Evolutionary conservation across 208 protist genomes (phyloP).

Genomic region (Wallacemonas sp.): DNA sequence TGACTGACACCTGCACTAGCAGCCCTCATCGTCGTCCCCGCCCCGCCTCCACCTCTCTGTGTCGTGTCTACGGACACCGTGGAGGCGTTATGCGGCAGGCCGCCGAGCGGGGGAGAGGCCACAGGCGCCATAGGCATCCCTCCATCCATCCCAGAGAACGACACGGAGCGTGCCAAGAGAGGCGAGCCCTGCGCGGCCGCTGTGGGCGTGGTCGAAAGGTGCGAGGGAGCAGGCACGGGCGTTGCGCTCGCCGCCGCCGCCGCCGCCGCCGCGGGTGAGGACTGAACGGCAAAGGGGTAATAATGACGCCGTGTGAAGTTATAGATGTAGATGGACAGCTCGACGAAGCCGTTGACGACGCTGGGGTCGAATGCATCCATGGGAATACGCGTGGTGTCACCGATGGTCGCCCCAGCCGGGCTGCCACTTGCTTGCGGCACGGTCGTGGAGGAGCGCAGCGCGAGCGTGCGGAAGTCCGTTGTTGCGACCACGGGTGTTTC

Average conservation of each 20-base stretch:
- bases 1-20: neutral
- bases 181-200: too few relatives aligned
- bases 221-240: too few relatives aligned
- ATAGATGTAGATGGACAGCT: conserved; percentile 31
- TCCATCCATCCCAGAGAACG: too few relatives aligned
- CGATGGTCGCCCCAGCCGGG: neutral
- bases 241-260: neutral
- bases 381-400: neutral
- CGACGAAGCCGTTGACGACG: conserved; percentile 26
- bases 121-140: too few relatives aligned
- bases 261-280: neutral
- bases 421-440: neutral
- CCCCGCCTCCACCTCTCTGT: too few relatives aligned
- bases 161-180: too few relatives aligned
- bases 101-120: too few relatives aligned
- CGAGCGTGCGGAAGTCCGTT: conserved; percentile 1
- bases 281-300: neutral
- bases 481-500: neutral
- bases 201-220: too few relatives aligned
- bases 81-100: too few relatives aligned
- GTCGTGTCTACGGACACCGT: too few relatives aligned
- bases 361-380: conserved; percentile 11
- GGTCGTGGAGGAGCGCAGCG: neutral
- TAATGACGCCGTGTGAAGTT: conserved; percentile 20
- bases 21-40: neutral